Conservation (phyloP, 2,329 filamentous ascomycete genomes). For the Pseudogymnoascus sp. region DNA sequence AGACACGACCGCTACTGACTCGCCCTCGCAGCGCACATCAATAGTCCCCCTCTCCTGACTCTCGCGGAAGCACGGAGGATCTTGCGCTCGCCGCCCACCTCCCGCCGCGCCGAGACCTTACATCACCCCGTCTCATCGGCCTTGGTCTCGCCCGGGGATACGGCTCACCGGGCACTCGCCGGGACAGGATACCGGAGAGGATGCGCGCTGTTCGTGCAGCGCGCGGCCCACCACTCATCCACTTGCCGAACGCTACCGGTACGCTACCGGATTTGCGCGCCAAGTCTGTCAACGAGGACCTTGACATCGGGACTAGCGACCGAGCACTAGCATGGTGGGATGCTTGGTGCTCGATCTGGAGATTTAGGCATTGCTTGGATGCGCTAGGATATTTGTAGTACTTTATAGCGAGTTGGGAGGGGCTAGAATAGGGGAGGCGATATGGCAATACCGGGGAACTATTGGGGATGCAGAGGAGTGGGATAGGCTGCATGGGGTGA, state of each 20-base stretch:
- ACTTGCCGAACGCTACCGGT: not conserved
- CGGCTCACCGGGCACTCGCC: not conserved
- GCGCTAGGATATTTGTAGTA: not conserved
- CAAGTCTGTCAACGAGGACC: not conserved
- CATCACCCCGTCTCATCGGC: not conserved
- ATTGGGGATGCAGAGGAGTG: not conserved
- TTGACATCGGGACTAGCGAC: not conserved
- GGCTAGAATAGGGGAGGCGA: not conserved
- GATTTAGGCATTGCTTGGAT: not conserved
- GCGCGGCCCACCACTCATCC: not conserved
- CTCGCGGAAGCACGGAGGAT: not conserved
- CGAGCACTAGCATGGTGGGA: not conserved
- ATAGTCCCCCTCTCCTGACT: not conserved
- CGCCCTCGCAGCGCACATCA: not conserved
- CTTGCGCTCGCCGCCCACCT: not conserved
- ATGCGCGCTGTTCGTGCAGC: not conserved
- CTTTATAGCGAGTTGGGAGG: not conserved
- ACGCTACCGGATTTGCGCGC: not conserved
- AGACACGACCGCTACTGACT: not conserved
- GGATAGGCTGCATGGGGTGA: not conserved
- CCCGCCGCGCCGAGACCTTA: not conserved
- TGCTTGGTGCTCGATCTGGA: not conserved
- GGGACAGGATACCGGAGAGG: not conserved
- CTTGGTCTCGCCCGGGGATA: not conserved
- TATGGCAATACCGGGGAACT: not conserved